These are phyloP conservation scores for Sugiyamaella valdiviana DNA, from an alignment of 805 yeast species.

Conservation along the genomic window DNA sequence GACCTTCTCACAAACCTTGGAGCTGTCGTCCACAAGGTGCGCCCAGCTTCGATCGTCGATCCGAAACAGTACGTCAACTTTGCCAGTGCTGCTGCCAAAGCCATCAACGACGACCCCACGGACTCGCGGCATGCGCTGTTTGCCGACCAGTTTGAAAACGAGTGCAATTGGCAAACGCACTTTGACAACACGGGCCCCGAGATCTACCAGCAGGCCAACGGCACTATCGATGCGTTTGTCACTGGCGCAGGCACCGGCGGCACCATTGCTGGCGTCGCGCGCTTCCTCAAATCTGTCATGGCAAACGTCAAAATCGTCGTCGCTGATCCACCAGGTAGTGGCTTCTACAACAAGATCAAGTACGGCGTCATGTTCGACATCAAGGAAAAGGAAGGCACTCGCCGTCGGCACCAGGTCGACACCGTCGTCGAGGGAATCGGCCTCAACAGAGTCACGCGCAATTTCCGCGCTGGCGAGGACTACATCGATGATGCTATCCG, in stretches of 20 bases:
- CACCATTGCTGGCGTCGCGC: constrained; percentile 87
- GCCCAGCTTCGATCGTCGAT: constrained; percentile 93
- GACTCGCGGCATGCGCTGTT: constrained; percentile 58
- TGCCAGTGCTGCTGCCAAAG: constrained; percentile 63
- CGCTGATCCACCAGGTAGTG: constrained; percentile 97
- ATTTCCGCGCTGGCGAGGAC: constrained; percentile 65
- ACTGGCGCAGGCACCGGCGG: constrained; percentile 98
- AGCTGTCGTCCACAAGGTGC: constrained; percentile 75
- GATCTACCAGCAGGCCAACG: constrained; percentile 60
- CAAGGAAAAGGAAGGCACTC: constrained; percentile 85
- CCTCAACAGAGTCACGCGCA: constrained; percentile 75
- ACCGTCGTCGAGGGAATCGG: constrained; percentile 94
- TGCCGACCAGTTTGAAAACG: constrained; percentile 95
- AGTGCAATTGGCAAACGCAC: constrained; percentile 81
- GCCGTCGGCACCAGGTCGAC: constrained; percentile 94
- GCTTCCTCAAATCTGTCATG: constrained; percentile 53
- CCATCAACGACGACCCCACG: constrained; percentile 34
- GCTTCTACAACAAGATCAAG: constrained; percentile 76
- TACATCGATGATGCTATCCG: constrained; percentile 72
- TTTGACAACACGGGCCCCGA: constrained; percentile 87
- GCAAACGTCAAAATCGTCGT: constrained; percentile 47
- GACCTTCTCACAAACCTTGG: constrained; percentile 67
- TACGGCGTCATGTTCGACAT: constrained; percentile 90
- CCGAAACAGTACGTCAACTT: constrained; percentile 88
- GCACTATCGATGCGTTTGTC: constrained; percentile 65